Percentiles rank a stretch among this genome's conserved stretches.
Conservation (phyloP, 163 green algal species). For the Chlorella variabilis region DNA sequence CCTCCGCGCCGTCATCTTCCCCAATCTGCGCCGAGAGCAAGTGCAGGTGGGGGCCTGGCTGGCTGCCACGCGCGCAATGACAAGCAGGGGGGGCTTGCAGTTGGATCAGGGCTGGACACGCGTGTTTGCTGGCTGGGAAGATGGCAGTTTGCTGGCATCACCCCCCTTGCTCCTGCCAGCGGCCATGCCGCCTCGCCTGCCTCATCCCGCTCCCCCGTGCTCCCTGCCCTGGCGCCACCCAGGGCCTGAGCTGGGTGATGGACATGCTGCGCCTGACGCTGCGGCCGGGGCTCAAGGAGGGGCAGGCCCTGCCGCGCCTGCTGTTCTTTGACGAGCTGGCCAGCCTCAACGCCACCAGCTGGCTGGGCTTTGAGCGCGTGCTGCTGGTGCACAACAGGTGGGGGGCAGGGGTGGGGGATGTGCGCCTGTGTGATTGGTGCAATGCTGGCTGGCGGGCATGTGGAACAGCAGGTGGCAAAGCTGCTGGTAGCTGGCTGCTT, state of each 20-base stretch:
- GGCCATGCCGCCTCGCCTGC: slow-evolving; percentile 60
- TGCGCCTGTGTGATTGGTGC: too few relatives aligned
- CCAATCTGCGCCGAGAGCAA: slow-evolving; percentile 60
- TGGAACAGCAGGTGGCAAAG: neutral
- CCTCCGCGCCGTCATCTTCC: slow-evolving; percentile 58
- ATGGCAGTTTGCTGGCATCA: slow-evolving; percentile 47
- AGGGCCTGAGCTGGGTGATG: slow-evolving; percentile 54
- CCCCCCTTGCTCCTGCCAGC: slow-evolving; percentile 43
- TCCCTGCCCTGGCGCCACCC: neutral
- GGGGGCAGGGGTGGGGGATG: too few relatives aligned
- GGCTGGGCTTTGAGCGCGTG: slow-evolving; percentile 79
- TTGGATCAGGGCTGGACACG: too few relatives aligned
- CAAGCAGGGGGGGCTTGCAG: too few relatives aligned
- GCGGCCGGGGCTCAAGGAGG: neutral
- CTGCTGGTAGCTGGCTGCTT: too few relatives aligned
- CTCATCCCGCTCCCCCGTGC: too few relatives aligned
- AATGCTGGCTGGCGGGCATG: neutral
- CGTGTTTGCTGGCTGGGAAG: too few relatives aligned
- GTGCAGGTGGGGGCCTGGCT: slow-evolving; percentile 41
- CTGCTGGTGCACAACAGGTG: slow-evolving; percentile 73
- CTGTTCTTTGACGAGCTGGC: slow-evolving; percentile 69
- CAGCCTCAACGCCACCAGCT: slow-evolving; percentile 43
- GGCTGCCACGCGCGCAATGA: too few relatives aligned
- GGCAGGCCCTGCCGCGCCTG: slow-evolving; percentile 28
- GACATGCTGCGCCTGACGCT: slow-evolving; percentile 65